Base-by-base conservation (phyloP, 306 rosid species). In the Quercus cerris region DNA sequence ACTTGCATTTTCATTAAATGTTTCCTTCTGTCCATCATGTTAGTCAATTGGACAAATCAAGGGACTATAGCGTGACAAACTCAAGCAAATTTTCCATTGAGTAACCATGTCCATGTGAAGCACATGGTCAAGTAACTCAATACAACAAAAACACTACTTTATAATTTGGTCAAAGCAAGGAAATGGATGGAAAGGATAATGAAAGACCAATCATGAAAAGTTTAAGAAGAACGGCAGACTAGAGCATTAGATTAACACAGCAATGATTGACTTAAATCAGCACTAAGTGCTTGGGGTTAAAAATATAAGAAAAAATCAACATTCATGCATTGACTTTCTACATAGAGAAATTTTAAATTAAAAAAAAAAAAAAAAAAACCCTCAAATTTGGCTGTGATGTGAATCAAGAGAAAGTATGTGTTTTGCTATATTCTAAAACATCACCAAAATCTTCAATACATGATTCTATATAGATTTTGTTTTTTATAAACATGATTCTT, bases 31-130 rank as follows among this genome's bases (percentile, higher is more conserved):
- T 64, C 55, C 51, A 52, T 76, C 33, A 5, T n/a, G 55, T 46
- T 66, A 38, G 70, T 19, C 73, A 55, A 56, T 64, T 75, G 79
- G 46, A 66, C 25, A 41, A 71, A 76, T 41, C 20, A 75, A 67
- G 46, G 31, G 56, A 55, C 9, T 28, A 19, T 61, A 82, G 52
- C 46, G 58, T 68, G 74, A 73, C 51, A 79, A 76, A 59, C 19
- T 27, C 52, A 20, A 68, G 54, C 71, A 5, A 27, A 58, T 73
- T 63, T 56, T 78, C 56, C 66, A 70, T 14, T 41, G 49, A 66
- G 20, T 78, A 67, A 27, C 46, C 41, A 8, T 18, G 17, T 58
- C 76, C 25, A 31, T 64, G 66, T 69, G 14, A 81, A 64, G 70
- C 71, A 66, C 11, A 46, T 19, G 35, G 6, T 30, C 51, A 19